Percentiles rank a stretch among this genome's conserved stretches.
phyloP scores from a whole-genome alignment of 305 asterid species.

The Striga hermonthica region DNA sequence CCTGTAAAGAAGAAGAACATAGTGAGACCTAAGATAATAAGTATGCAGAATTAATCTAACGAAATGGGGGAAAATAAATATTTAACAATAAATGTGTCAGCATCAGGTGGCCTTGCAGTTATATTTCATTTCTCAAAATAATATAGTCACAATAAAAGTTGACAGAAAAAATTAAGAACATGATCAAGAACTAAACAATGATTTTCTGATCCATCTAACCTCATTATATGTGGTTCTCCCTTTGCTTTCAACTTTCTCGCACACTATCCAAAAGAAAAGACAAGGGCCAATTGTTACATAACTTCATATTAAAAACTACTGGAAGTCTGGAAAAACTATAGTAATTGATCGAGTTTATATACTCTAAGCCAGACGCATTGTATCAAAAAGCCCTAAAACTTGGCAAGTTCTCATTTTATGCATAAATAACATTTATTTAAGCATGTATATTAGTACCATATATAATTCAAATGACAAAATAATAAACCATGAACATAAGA shows the following conservation, averaged over 20 bases:
- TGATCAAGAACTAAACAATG: background rate
- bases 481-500: too few species aligned
- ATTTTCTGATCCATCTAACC: background rate
- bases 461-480: too few species aligned
- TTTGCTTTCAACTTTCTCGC: constrained; percentile 10
- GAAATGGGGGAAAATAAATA: background rate
- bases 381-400: background rate
- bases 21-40: background rate
- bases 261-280: constrained; percentile 36
- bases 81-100: background rate
- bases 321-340: background rate
- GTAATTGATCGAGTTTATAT: background rate
- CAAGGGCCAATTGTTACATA: constrained; percentile 23
- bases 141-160: too few species aligned
- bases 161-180: too few species aligned
- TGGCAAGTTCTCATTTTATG: background rate
- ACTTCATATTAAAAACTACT: constrained; percentile 11
- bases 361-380: background rate
- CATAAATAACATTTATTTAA: too few species aligned
- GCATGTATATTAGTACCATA: too few species aligned
- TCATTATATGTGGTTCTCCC: constrained; percentile 8
- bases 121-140: too few species aligned
- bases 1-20: constrained; percentile 32
- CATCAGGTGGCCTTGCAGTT: background rate
- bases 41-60: background rate